phyloP scores from a whole-genome alignment of 495 filamentous ascomycete genomes.

The Sporormia fimetaria region DNA sequence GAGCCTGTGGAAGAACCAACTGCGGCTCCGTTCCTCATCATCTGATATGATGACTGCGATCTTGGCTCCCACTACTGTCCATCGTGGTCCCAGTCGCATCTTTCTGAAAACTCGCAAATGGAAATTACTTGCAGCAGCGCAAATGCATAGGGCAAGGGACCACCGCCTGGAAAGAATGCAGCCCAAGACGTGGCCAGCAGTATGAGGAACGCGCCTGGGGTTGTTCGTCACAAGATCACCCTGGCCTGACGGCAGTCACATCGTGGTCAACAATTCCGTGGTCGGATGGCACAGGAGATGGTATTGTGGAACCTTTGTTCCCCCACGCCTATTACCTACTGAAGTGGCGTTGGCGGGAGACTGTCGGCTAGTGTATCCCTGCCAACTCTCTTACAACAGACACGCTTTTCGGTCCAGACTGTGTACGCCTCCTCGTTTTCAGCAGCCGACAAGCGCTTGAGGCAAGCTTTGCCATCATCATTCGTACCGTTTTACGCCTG shows the following conservation, averaged over 20 bases:
- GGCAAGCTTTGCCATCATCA: too few relatives aligned
- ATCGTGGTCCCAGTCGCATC: conserved; percentile 17
- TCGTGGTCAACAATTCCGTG: conserved; percentile 3
- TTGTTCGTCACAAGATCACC: conserved; percentile 9
- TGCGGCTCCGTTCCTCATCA: conserved; percentile 9
- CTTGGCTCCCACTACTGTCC: conserved; percentile 1
- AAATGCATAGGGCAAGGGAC: conserved; percentile 18
- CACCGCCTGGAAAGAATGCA: conserved; percentile 1
- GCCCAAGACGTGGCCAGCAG: conserved; percentile 27
- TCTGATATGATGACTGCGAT: conserved; percentile 24
- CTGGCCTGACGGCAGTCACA: conserved; percentile 2
- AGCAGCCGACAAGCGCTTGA: too few relatives aligned
- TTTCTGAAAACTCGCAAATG: not conserved
- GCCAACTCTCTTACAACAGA: too few relatives aligned
- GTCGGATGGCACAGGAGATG: not conserved
- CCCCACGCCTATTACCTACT: too few relatives aligned
- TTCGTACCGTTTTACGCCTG: too few relatives aligned
- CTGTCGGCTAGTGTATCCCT: too few relatives aligned
- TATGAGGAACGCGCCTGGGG: not conserved
- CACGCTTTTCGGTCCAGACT: too few relatives aligned
- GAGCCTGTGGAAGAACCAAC: not conserved
- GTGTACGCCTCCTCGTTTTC: too few relatives aligned
- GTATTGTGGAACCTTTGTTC: too few relatives aligned
- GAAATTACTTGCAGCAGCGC: conserved; percentile 3
- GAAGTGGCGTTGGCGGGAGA: too few relatives aligned